Conservation (phyloP, 148 eudicot genomes). For the Rhododendron molle region DNA sequence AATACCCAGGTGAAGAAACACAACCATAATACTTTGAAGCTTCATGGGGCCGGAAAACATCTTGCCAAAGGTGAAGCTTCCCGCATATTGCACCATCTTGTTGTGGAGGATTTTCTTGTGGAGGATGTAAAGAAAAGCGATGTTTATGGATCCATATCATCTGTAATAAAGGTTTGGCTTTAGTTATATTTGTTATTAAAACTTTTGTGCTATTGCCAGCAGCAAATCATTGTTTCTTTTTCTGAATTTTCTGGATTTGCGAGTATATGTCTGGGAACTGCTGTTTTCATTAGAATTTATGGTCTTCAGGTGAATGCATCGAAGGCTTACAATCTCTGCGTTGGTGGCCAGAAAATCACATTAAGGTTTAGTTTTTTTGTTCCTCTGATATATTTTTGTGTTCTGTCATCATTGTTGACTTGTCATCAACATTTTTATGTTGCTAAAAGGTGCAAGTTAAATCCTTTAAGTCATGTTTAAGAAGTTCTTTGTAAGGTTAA, state of each 20-base stretch:
- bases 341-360: slow-evolving; percentile 49
- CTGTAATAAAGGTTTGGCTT: slow-evolving; percentile 57
- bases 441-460: neutral
- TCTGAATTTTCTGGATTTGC: neutral
- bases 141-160: slow-evolving; percentile 81
- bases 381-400: neutral
- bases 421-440: neutral
- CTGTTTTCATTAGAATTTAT: neutral
- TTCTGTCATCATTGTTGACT: neutral
- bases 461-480: neutral
- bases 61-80: slow-evolving; percentile 92
- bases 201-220: slow-evolving; percentile 4
- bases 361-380: slow-evolving; percentile 49
- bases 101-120: slow-evolving; percentile 67
- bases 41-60: slow-evolving; percentile 93
- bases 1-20: slow-evolving; percentile 73
- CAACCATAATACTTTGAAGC: slow-evolving; percentile 54
- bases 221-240: slow-evolving; percentile 6
- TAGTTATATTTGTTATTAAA: neutral
- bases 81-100: slow-evolving; percentile 83
- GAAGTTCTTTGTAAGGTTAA: neutral
- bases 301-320: slow-evolving; percentile 67
- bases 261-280: neutral
- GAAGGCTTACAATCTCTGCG: slow-evolving; percentile 36
- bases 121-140: slow-evolving; percentile 96